phyloP scores from a whole-genome alignment of 306 rosid species.

The Coriaria nepalensis region DNA sequence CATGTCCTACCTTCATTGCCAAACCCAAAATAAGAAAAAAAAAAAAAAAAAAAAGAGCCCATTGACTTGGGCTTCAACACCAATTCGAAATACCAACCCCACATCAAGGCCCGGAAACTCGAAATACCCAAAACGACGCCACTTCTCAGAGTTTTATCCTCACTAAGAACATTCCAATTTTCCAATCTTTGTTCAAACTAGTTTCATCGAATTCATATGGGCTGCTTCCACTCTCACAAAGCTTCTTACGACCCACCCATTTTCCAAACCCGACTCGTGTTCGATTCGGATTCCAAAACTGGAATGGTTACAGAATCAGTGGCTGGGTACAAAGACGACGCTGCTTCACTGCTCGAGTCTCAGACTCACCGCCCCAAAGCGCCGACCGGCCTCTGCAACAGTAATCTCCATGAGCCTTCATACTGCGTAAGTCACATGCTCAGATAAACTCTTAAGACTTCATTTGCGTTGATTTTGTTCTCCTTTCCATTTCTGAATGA shows the following conservation, averaged over 20 bases:
- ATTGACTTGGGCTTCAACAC: too few species aligned
- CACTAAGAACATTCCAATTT: slow-evolving; percentile 1
- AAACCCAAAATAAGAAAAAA: too few species aligned
- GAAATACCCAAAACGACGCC: too few species aligned
- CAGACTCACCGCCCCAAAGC: slow-evolving; percentile 18
- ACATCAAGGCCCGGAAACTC: too few species aligned
- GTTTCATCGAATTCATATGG: background rate
- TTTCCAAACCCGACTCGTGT: slow-evolving; percentile 1
- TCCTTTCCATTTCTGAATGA: slow-evolving; percentile 4
- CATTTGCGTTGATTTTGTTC: background rate
- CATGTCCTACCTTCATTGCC: too few species aligned
- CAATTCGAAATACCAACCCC: too few species aligned
- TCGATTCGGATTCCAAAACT: slow-evolving; percentile 8
- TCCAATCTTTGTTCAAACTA: background rate
- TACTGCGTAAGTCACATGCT: slow-evolving; percentile 37
- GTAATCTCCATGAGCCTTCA: slow-evolving; percentile 47
- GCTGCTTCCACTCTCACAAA: slow-evolving; percentile 22
- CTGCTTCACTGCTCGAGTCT: slow-evolving; percentile 19
- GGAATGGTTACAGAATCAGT: slow-evolving; percentile 17
- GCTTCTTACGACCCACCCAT: slow-evolving; percentile 16
- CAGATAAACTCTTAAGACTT: background rate
- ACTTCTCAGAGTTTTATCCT: background rate
- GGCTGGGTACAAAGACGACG: slow-evolving; percentile 28
- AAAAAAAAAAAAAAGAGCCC: too few species aligned
- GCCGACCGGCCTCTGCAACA: slow-evolving; percentile 28